These are phyloP conservation scores for Cryptococcus sp. DNA, from an alignment of 1,284 basidiomycete genomes.

Conservation along the genomic window DNA sequence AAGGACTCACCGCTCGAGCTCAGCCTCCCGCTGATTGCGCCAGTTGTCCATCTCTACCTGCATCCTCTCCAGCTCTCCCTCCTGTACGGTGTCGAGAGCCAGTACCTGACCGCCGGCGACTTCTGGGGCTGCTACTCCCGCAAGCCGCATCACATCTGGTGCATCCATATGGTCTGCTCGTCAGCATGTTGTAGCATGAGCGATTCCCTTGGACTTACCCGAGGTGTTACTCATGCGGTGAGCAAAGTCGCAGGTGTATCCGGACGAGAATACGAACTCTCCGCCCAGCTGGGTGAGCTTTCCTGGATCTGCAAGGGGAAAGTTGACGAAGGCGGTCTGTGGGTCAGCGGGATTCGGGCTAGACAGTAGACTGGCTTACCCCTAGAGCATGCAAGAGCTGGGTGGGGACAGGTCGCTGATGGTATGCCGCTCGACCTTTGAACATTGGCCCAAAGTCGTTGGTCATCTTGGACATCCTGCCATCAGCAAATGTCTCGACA, in stretches of 20 bases:
- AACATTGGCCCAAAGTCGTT: slow-evolving; percentile 36
- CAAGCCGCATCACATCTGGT: slow-evolving; percentile 31
- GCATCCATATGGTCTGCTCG: slow-evolving; percentile 45
- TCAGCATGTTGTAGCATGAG: background rate
- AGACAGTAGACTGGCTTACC: slow-evolving; percentile 15
- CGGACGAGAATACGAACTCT: slow-evolving; percentile 40
- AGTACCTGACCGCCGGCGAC: slow-evolving; percentile 15
- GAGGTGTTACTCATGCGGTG: slow-evolving; percentile 45
- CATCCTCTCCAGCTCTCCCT: slow-evolving; percentile 24
- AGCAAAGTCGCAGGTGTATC: slow-evolving; percentile 41
- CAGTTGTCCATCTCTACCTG: slow-evolving; percentile 31
- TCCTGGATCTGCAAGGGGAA: slow-evolving; percentile 38
- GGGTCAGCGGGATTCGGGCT: background rate
- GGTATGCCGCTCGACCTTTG: slow-evolving; percentile 37
- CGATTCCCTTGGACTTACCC: slow-evolving; percentile 18
- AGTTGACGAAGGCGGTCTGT: slow-evolving; percentile 35
- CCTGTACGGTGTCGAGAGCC: slow-evolving; percentile 22
- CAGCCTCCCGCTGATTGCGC: slow-evolving; percentile 19
- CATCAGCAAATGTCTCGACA: slow-evolving; percentile 1
- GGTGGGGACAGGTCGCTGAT: slow-evolving; percentile 28
- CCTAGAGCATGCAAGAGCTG: slow-evolving; percentile 34
- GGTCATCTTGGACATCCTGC: slow-evolving; percentile 34
- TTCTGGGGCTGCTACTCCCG: slow-evolving; percentile 28
- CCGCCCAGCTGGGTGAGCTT: slow-evolving; percentile 43
- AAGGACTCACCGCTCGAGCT: slow-evolving; percentile 35